Evolutionary conservation across 2,329 filamentous ascomycete genomes (phyloP).

Genomic region (Colletotrichum brevisporum): DNA sequence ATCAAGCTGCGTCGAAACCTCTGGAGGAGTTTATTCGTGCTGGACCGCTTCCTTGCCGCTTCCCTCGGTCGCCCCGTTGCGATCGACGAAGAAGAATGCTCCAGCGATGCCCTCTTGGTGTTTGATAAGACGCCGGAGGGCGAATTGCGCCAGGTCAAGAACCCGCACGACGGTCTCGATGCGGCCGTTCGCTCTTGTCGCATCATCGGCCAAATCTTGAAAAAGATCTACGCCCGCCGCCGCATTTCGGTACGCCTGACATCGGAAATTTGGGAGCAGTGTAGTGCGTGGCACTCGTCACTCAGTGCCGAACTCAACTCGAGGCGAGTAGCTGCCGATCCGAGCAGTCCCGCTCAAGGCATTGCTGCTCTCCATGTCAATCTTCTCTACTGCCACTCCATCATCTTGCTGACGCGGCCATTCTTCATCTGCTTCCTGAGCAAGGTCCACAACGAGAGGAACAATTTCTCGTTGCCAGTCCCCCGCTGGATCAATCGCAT

Average conservation of each 20-base stretch:
- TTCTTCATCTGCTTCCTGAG: constrained; percentile 74
- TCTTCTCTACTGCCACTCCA: constrained; percentile 73
- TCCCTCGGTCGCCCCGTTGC: constrained; percentile 73
- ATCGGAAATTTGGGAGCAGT: constrained; percentile 68
- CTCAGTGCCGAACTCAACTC: constrained; percentile 65
- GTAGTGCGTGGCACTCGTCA: constrained; percentile 65
- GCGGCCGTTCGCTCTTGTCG: constrained; percentile 70
- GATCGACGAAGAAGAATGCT: constrained; percentile 75
- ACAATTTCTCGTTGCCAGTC: constrained; percentile 42
- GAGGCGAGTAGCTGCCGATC: constrained; percentile 60
- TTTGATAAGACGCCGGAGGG: constrained; percentile 39
- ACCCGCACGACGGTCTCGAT: constrained; percentile 58
- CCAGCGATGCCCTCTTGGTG: constrained; percentile 58
- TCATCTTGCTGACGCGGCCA: constrained; percentile 74
- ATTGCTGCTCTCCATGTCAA: constrained; percentile 75
- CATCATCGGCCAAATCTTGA: constrained; percentile 70
- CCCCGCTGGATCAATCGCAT: constrained; percentile 42
- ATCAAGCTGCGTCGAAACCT: constrained; percentile 67
- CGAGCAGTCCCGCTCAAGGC: constrained; percentile 60
- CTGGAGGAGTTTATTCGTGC: constrained; percentile 75
- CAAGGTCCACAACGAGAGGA: constrained; percentile 51
- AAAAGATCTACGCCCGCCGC: constrained; percentile 71
- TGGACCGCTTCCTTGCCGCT: constrained; percentile 75
- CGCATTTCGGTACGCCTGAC: constrained; percentile 71
- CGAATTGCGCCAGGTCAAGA: constrained; percentile 28